Evolutionary conservation across 139 green algal genomes (phyloP).

Genomic region (Desmodesmus armatus): DNA sequence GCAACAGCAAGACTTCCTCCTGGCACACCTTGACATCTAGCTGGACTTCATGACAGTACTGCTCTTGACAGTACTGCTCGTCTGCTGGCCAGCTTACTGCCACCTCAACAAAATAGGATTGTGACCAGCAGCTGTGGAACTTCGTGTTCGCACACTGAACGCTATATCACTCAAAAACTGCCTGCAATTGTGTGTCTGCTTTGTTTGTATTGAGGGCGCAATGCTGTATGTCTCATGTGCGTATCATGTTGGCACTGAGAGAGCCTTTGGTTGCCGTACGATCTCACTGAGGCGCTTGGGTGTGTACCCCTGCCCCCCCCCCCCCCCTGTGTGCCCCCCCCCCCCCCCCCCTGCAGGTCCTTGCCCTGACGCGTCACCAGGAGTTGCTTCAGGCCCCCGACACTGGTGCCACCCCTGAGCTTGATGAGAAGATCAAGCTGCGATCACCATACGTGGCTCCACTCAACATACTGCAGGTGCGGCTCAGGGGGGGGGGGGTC

Average conservation of each 20-base stretch:
- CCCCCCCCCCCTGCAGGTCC: neutral
- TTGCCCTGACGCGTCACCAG: constrained; percentile 53
- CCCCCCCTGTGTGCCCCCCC: too few relatives aligned
- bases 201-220: too few relatives aligned
- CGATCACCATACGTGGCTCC: constrained; percentile 90
- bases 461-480: constrained; percentile 95
- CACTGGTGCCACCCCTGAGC: constrained; percentile 42
- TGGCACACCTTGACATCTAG: neutral
- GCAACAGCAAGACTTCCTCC: neutral
- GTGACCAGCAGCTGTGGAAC: too few relatives aligned
- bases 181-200: too few relatives aligned
- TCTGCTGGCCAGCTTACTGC: neutral
- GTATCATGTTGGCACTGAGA: too few relatives aligned
- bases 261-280: too few relatives aligned
- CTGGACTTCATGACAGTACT: neutral
- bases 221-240: too few relatives aligned
- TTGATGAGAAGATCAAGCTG: constrained; percentile 81
- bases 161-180: too few relatives aligned
- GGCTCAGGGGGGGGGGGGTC: too few relatives aligned
- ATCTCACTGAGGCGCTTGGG: too few relatives aligned
- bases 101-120: too few relatives aligned
- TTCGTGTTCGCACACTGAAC: too few relatives aligned
- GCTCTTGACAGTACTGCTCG: neutral
- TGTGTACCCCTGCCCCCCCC: neutral
- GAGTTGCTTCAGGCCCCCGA: constrained; percentile 41